Conservation (phyloP, 768 basidiomycete species). For the Polyporus arcularius region DNA sequence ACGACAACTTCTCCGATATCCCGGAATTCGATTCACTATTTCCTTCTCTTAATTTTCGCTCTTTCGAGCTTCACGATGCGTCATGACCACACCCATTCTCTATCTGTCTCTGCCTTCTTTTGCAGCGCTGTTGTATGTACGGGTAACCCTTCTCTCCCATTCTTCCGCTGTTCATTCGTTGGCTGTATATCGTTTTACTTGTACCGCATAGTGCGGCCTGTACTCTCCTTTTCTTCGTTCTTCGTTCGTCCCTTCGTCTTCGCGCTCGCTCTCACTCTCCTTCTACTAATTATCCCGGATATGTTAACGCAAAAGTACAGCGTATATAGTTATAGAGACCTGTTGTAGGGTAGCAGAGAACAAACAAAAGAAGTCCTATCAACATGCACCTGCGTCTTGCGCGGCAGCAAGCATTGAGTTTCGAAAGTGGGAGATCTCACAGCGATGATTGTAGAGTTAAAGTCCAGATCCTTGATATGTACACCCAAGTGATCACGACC, state of each 20-base stretch:
- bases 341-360: slow-evolving; percentile 14
- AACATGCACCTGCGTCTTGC: background rate
- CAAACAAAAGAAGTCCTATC: background rate
- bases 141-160: background rate
- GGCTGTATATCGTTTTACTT: background rate
- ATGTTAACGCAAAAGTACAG: slow-evolving; percentile 9
- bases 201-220: background rate
- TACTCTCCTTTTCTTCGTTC: background rate
- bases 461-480: background rate
- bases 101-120: no score
- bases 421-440: no score
- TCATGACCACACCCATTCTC: background rate
- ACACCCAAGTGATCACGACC: background rate
- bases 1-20: no score
- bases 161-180: background rate
- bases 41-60: background rate
- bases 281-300: background rate
- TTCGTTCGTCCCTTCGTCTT: background rate
- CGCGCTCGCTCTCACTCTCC: background rate
- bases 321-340: slow-evolving; percentile 17
- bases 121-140: no score
- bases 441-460: no score
- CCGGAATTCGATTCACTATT: background rate
- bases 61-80: background rate
- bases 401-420: no score